Evolutionary conservation across 306 rosid genomes (phyloP).

Genomic region (Albizia julibrissin): DNA sequence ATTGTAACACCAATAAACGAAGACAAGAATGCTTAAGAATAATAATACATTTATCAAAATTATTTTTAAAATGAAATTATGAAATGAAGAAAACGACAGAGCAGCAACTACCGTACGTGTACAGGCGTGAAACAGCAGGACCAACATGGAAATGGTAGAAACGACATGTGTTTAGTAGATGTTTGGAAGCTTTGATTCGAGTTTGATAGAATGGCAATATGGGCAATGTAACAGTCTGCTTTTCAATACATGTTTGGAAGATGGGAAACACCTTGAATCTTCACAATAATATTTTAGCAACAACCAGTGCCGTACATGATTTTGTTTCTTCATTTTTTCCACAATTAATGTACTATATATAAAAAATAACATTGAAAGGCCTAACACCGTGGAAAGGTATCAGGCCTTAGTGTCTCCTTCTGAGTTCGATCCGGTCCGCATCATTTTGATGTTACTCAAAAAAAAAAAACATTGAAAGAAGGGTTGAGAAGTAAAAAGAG

Average conservation of each 20-base stretch:
- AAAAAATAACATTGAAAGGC: neutral
- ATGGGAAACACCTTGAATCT: slow-evolving; percentile 43
- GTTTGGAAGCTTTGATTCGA: slow-evolving; percentile 2
- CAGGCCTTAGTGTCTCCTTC: too few relatives aligned
- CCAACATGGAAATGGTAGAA: neutral
- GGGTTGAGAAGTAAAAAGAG: neutral
- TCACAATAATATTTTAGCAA: neutral
- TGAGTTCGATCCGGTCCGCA: too few relatives aligned
- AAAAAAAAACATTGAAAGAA: neutral
- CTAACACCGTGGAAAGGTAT: too few relatives aligned
- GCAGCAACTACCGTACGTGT: neutral
- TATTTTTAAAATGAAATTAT: neutral
- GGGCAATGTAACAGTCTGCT: slow-evolving; percentile 28
- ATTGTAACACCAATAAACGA: neutral
- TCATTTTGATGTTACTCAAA: too few relatives aligned
- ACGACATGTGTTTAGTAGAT: slow-evolving; percentile 28
- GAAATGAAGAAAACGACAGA: slow-evolving; percentile 3
- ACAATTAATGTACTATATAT: neutral
- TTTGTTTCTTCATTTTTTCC: neutral
- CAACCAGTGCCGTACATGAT: slow-evolving; percentile 30
- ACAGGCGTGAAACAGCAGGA: neutral
- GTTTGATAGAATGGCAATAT: slow-evolving; percentile 20
- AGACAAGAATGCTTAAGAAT: neutral
- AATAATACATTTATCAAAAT: neutral
- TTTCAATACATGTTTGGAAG: slow-evolving; percentile 39